Base-by-base conservation (phyloP, 495 filamentous ascomycete genomes). In the Neohortaea acidophila region DNA sequence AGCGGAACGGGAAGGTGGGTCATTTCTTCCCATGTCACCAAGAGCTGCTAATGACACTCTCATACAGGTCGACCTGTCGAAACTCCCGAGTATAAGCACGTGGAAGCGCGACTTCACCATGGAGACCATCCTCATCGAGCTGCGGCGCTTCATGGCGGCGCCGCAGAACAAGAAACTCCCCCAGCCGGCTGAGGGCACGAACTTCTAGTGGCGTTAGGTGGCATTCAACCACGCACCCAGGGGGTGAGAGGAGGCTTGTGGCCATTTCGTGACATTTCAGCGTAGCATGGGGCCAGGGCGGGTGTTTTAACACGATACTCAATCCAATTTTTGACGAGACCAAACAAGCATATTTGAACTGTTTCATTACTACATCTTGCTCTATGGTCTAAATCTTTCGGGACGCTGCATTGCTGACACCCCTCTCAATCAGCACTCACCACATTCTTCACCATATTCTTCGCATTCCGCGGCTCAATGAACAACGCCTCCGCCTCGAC, bases 131-230 rank as follows among this genome's bases (percentile, higher is more conserved):
- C 62, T 94, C 38, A 81, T 86, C 47, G 85, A 93, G 57, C 70
- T 97, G 15, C 65, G 89, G 61, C 77, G 78, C 81, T 91, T 80
- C 51, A 97, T 97, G 89, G 87, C 87, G n/a, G 68, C 84, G 32
- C 77, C 82, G 19, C 72, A 78, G 51, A 72, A 94, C 61, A 94
- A 94, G 70, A 96, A 96, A 62, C 72, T 96, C 10, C 78, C 84
- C 11, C 89, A 97, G 56, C 89, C 91, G 36, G 67, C 82, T 2
- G 89, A 97, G 61, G 86, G 86, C 30, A 74, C 79, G 32, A 84
- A 49, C 26, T 49, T 49, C 38, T 49, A 21, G 20, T 19, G 4
- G 20, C 11, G n/a, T n/a, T n/a, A n/a, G n/a, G n/a, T n/a, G n/a
- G n/a, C n/a, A n/a, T n/a, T n/a, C n/a, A n/a, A n/a, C n/a, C n/a